Conservation (phyloP, 2,329 filamentous ascomycete species). For the Phaeosphaeriaceae sp. region DNA sequence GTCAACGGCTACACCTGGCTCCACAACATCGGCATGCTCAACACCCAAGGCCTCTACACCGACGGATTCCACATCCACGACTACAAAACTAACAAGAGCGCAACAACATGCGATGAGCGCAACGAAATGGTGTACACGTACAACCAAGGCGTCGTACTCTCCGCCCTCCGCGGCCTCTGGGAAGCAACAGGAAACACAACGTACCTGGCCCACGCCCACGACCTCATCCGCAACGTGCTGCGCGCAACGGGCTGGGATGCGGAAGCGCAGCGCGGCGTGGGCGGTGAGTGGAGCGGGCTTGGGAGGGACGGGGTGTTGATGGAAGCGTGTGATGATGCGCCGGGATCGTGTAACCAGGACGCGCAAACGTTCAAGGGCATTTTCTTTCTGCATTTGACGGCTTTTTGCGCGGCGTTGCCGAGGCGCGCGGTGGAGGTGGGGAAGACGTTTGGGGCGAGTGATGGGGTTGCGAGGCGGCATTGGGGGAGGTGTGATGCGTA, state of each 20-base stretch:
- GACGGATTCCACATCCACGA: conserved; percentile 88
- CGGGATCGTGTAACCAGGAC: conserved; percentile 82
- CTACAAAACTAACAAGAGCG: conserved; percentile 62
- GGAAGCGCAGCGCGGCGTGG: background rate
- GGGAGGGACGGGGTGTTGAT: conserved; percentile 82
- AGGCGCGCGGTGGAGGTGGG: conserved; percentile 52
- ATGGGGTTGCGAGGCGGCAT: conserved; percentile 55
- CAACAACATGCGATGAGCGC: conserved; percentile 76
- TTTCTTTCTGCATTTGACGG: conserved; percentile 85
- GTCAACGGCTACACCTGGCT: conserved; percentile 84
- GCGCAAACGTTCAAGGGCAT: conserved; percentile 93
- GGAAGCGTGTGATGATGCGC: conserved; percentile 78
- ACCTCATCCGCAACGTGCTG: conserved; percentile 76
- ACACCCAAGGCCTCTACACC: conserved; percentile 73
- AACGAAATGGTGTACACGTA: conserved; percentile 95
- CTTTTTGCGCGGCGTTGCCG: conserved; percentile 75
- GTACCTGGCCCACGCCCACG: conserved; percentile 80
- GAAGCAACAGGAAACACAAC: conserved; percentile 72
- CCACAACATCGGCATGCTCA: conserved; percentile 78
- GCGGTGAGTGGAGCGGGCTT: conserved; percentile 69
- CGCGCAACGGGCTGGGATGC: conserved; percentile 72
- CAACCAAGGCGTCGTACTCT: conserved; percentile 90
- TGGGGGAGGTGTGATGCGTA: conserved; percentile 69
- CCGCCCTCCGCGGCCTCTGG: conserved; percentile 81
- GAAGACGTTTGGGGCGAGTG: conserved; percentile 51